phyloP scores from a whole-genome alignment of 2,329 filamentous ascomycete genomes.

The Exophiala oligosperma region DNA sequence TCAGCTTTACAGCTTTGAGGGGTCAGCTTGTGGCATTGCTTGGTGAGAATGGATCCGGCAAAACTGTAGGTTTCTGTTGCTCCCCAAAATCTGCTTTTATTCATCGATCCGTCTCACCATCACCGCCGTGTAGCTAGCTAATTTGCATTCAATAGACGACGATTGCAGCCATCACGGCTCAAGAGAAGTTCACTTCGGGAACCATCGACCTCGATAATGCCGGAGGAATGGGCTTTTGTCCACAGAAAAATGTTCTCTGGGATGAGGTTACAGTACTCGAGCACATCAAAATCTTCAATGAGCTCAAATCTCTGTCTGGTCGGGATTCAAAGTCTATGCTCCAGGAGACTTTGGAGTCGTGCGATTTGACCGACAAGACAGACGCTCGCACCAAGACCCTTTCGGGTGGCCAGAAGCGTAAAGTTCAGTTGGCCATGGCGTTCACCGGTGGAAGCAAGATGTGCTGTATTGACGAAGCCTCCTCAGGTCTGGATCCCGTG shows the following conservation, averaged over 20 bases:
- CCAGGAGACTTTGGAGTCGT: too few relatives aligned
- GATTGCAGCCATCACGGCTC: constrained; percentile 79
- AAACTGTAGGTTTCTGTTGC: constrained; percentile 46
- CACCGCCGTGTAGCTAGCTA: too few relatives aligned
- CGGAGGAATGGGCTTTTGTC: constrained; percentile 81
- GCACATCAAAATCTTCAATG: constrained; percentile 79
- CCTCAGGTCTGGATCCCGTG: constrained; percentile 80
- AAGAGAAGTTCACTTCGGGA: constrained; percentile 73
- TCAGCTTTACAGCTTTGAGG: constrained; percentile 68
- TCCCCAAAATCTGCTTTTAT: too few relatives aligned
- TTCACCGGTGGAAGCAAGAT: constrained; percentile 82
- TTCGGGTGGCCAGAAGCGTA: constrained; percentile 55
- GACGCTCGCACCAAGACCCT: constrained; percentile 71
- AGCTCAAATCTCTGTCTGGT: constrained; percentile 60
- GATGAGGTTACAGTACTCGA: constrained; percentile 82
- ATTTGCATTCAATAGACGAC: constrained; percentile 58
- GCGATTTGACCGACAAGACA: constrained; percentile 52
- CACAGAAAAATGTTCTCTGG: constrained; percentile 93
- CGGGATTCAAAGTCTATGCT: too few relatives aligned
- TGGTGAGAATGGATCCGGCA: constrained; percentile 85
- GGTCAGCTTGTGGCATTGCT: constrained; percentile 84
- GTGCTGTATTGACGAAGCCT: constrained; percentile 89
- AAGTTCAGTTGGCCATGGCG: too few relatives aligned
- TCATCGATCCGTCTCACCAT: too few relatives aligned
- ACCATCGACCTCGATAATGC: constrained; percentile 74